These are phyloP conservation scores for Sophora flavescens DNA, from an alignment of 306 rosid species.

Conservation along the genomic window DNA sequence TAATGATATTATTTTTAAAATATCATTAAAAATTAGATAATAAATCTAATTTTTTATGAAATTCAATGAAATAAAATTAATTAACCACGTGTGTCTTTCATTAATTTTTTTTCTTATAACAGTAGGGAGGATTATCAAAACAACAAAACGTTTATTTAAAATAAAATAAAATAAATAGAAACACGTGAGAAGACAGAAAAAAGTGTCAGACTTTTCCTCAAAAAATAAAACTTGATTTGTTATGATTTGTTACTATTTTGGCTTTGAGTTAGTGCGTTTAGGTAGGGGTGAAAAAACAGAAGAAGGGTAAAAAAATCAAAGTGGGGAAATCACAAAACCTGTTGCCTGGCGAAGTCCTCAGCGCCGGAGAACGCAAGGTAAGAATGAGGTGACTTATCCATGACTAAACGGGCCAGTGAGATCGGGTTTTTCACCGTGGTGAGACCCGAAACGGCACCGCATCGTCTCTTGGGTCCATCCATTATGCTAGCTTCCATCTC, in stretches of 20 bases:
- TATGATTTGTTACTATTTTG: background rate
- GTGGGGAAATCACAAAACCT: conserved; percentile 57
- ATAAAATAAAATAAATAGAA: background rate
- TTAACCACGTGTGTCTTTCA: no score
- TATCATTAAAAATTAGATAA: no score
- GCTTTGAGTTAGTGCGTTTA: background rate
- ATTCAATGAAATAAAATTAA: no score
- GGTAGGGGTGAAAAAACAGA: background rate
- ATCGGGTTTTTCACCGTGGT: conserved; percentile 85
- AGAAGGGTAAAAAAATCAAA: background rate
- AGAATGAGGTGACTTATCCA: conserved; percentile 98
- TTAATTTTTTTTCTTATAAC: no score
- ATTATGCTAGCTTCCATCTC: conserved; percentile 99
- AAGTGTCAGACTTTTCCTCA: background rate
- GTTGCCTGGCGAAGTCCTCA: conserved; percentile 79
- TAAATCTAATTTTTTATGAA: no score
- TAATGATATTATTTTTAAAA: no score
- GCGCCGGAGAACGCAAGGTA: conserved; percentile 92
- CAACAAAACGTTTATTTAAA: no score
- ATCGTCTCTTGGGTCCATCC: conserved; percentile 87
- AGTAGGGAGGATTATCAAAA: no score
- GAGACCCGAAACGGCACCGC: conserved; percentile 94
- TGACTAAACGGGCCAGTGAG: conserved; percentile 88
- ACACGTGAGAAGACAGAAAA: conserved; percentile 26
- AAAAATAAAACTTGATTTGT: background rate